Base-by-base conservation (phyloP, 1,139 yeast species). In the Chernovozyma sophiae-reginae region DNA sequence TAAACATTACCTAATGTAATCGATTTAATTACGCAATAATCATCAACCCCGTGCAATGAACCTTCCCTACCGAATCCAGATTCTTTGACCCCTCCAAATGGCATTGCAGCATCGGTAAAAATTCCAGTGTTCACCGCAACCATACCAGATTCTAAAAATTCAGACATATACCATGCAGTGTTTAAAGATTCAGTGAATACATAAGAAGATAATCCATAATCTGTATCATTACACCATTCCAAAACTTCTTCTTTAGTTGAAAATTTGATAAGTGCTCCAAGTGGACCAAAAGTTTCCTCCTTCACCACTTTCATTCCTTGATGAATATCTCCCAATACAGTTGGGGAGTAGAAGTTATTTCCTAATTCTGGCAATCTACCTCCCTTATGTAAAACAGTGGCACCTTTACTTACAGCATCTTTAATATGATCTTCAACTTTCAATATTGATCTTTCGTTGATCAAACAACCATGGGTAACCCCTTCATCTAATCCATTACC, bases 31-130 rank as follows among this genome's bases (percentile, higher is more conserved):
- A 74, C 77, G 23, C 81, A 68, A 60, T 83, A 84, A 56, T 84
- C 94, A 36, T 83, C 87, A 43, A 84, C 57, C 35, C 94, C 95
- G 53, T 79, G 77, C 49, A 78, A 65, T 15, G 89, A 81, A 30
- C 90, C 92, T 57, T 85, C 95, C 53, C 90, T 78, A 36, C 95
- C 94, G 50, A 82, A 81, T 0, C 95, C 95, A 30, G 86, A 77
- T 58, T 82, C 81, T 59, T 82, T 81, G 38, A 84, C 72, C 45
- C 95, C 94, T 23, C 95, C 95, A 53, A 85, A 85, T 34, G 94
- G 94, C 45, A 82, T 55, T 14, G 86, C 74, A 29, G 79, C 72
- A 51, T 85, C 94, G 20, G 86, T 76, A 52, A 85, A 77, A 11
- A 75, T 51, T 35, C 92, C 92, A 18, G 86, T 79, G 65, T 85